Evolutionary conservation across 352 stramenopile species (phyloP), one percentile per base, ranked within the genome.

Genomic region (Globisporangium paroecandrum): DNA sequence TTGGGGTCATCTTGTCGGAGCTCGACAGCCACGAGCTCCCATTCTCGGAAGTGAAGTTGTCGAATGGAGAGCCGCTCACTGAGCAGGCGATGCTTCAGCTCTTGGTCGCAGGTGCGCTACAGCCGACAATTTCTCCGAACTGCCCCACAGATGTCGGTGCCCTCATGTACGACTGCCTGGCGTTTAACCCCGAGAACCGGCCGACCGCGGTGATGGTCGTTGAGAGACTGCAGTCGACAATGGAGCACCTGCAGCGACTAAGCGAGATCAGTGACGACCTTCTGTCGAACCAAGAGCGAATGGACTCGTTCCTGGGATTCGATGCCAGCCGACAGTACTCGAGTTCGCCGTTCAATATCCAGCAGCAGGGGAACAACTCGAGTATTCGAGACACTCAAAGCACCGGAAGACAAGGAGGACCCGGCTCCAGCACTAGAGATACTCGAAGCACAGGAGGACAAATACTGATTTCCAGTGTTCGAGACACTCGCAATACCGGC

Each of bases 1-100:
- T 94, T 34, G 85, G 85, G 15, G 74, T 90, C 10, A 85, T 93
- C 54, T 46, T 93, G 6, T 80, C 74, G 6, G 85, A 93, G 71
- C 68, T 93, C 4, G 85, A 91, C 62, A 90, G 68, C 36, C 83
- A 91, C 60, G 78, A 90, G 59, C 66, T 85, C 12, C 85, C 85
- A 4, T 93, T 90, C 63, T 84, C 73, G 4, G 82, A 91, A 36
- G 69, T 91, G 7, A 81, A 76, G 22, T 58, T 85, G 0, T 89
- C 82, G 12, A 89, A 79, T 47, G 82, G 85, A 24, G 51, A 78
- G 38, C 75, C 78, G 10, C 57, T 93, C 20, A 72, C 73, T 0
- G 84, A 90, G 51, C 68, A 68, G 5, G 70, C 74, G 8, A 79
- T 92, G 47, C 65, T 89, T 0, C 73, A 92, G 65, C 69, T 89